These are phyloP conservation scores for Fraxinus albicans DNA, from an alignment of 305 asterid genomes.

Conservation along the genomic window DNA sequence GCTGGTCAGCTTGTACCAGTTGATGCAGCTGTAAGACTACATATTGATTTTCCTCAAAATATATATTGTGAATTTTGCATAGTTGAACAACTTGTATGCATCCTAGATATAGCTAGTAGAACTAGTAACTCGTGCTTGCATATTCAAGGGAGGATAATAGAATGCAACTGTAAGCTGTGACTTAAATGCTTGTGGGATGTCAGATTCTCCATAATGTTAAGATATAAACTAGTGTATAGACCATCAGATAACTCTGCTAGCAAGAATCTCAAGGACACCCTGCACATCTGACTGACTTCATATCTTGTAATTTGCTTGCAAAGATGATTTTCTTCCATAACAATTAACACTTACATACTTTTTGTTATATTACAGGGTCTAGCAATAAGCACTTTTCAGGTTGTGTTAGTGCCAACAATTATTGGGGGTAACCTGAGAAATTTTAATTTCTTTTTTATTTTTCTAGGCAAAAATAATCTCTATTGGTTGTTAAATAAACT, in stretches of 20 bases:
- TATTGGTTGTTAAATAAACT: constrained; percentile 7
- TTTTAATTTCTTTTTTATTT: constrained; percentile 1
- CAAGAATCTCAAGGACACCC: background rate
- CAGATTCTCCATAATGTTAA: background rate
- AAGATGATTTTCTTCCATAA: background rate
- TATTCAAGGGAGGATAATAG: background rate
- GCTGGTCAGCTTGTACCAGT: constrained; percentile 99
- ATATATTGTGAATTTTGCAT: background rate
- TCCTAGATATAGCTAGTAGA: background rate
- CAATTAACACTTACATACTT: constrained; percentile 4
- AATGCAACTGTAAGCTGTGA: background rate
- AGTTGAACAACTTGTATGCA: constrained; percentile 2
- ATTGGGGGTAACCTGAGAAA: constrained; percentile 71
- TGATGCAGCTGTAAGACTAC: constrained; percentile 85
- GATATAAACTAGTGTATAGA: background rate
- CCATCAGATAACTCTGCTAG: constrained; percentile 1
- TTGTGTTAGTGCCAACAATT: constrained; percentile 90
- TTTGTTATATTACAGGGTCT: constrained; percentile 67
- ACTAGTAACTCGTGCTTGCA: background rate
- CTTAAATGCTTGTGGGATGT: constrained; percentile 18
- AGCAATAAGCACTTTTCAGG: constrained; percentile 95
- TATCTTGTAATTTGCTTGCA: constrained; percentile 1
- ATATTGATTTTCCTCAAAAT: background rate
- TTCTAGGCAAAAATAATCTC: background rate
- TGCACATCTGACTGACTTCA: background rate